A percentile compares a stretch with the other conserved stretches of the same genome.
Conservation (phyloP, 2,329 filamentous ascomycete genomes). For the Herpomyces periplanetae region DNA sequence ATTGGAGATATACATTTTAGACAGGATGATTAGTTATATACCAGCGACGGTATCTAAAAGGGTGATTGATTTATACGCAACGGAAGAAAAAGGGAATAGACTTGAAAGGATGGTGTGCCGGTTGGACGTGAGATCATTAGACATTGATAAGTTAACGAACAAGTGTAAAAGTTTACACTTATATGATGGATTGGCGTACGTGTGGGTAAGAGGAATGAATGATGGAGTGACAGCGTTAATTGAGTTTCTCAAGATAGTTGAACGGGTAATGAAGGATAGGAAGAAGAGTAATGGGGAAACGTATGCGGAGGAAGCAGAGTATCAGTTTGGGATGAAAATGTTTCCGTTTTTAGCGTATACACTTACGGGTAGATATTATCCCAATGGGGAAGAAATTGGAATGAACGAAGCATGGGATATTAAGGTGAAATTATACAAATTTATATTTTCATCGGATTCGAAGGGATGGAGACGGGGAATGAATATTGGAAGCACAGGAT, state of each 20-base stretch:
- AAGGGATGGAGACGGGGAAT: conserved; percentile 28
- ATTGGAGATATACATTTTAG: conserved; percentile 53
- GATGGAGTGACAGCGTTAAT: conserved; percentile 74
- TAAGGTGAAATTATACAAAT: conserved; percentile 65
- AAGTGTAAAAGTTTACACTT: conserved; percentile 68
- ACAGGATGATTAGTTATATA: conserved; percentile 27
- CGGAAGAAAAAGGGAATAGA: conserved; percentile 28
- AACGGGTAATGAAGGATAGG: conserved; percentile 3
- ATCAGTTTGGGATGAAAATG: conserved; percentile 43
- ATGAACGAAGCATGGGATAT: conserved; percentile 31
- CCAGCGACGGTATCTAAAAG: conserved; percentile 57
- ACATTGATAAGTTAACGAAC: conserved; percentile 62
- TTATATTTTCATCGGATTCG: conserved; percentile 51
- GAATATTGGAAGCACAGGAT: conserved; percentile 18
- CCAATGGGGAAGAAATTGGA: conserved; percentile 32
- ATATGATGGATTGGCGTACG: conserved; percentile 79
- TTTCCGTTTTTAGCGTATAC: conserved; percentile 81
- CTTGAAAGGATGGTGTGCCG: conserved; percentile 83
- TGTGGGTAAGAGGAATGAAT: conserved; percentile 63
- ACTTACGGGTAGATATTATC: conserved; percentile 62
- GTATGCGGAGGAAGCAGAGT: no score
- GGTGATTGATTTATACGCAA: conserved; percentile 41
- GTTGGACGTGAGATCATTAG: conserved; percentile 56
- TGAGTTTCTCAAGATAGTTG: conserved; percentile 27
- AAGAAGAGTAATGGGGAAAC: background rate